phyloP scores from a whole-genome alignment of 768 basidiomycete species.

The Gymnopilus dilepis region DNA sequence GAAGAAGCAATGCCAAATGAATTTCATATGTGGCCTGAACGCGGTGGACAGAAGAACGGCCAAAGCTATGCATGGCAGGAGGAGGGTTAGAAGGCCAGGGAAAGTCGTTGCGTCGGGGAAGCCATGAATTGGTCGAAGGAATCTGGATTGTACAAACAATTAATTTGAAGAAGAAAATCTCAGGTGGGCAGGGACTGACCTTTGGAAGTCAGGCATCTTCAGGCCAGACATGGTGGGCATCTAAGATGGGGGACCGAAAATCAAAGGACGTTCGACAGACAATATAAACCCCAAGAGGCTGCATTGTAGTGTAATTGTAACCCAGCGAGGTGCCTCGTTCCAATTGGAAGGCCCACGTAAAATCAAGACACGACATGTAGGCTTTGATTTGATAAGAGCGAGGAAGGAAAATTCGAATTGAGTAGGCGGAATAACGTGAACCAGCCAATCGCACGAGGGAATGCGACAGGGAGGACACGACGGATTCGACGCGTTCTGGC shows the following conservation, averaged over 20 bases:
- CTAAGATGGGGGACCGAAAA: neutral
- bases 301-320: neutral
- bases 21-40: slow-evolving; percentile 1
- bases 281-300: neutral
- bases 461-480: no score
- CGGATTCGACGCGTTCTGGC: neutral
- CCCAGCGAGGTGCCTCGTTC: neutral
- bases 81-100: neutral
- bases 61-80: neutral
- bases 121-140: neutral
- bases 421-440: neutral
- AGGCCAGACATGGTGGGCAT: neutral
- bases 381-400: neutral
- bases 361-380: neutral
- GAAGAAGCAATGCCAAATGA: slow-evolving; percentile 9
- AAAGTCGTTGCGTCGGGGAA: neutral
- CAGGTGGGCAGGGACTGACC: neutral
- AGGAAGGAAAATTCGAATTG: neutral
- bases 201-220: slow-evolving; percentile 1
- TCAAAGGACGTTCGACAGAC: neutral
- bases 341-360: neutral
- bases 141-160: neutral
- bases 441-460: slow-evolving; percentile 1
- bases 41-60: slow-evolving; percentile 2
- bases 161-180: neutral